phyloP scores from a whole-genome alignment of 441 rosid species.

The Gossypium schwendimanii region DNA sequence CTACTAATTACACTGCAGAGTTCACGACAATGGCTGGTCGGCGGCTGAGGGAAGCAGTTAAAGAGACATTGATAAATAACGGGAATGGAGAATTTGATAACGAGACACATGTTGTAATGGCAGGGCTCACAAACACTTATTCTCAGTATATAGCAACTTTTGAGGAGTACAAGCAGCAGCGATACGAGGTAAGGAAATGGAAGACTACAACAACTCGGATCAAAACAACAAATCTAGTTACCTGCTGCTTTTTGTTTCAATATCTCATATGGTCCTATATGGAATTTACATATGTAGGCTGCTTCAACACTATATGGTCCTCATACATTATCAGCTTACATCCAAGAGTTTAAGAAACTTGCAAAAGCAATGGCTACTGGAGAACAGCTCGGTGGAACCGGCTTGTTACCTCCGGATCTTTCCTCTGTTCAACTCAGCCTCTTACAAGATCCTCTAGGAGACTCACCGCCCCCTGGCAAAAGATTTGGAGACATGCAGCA shows the following conservation, averaged over 20 bases:
- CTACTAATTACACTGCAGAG: slow-evolving; percentile 25
- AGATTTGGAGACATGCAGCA: slow-evolving; percentile 42
- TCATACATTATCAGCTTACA: slow-evolving; percentile 46
- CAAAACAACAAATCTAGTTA: not conserved
- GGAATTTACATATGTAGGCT: slow-evolving; percentile 28
- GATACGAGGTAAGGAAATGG: slow-evolving; percentile 36
- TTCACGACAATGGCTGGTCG: slow-evolving; percentile 60
- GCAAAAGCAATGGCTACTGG: slow-evolving; percentile 47
- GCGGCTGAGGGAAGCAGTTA: slow-evolving; percentile 49
- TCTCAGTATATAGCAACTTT: slow-evolving; percentile 50
- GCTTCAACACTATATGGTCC: slow-evolving; percentile 68
- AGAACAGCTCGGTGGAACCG: slow-evolving; percentile 6
- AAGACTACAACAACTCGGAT: not conserved
- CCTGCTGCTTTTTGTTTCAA: not conserved
- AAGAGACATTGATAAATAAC: slow-evolving; percentile 35
- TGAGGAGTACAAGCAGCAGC: slow-evolving; percentile 46
- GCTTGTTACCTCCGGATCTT: slow-evolving; percentile 43
- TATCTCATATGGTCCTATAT: not conserved
- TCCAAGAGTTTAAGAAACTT: slow-evolving; percentile 43
- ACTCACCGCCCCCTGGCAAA: slow-evolving; percentile 34
- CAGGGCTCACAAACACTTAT: slow-evolving; percentile 51
- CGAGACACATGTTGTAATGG: slow-evolving; percentile 38
- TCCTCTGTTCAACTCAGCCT: slow-evolving; percentile 33
- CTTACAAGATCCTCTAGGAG: slow-evolving; percentile 27
- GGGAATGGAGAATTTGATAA: slow-evolving; percentile 43